Percentiles rank a stretch among this genome's conserved stretches.
phyloP scores from a whole-genome alignment of 2,329 filamentous ascomycete genomes.

The Trichoderma endophyticum region DNA sequence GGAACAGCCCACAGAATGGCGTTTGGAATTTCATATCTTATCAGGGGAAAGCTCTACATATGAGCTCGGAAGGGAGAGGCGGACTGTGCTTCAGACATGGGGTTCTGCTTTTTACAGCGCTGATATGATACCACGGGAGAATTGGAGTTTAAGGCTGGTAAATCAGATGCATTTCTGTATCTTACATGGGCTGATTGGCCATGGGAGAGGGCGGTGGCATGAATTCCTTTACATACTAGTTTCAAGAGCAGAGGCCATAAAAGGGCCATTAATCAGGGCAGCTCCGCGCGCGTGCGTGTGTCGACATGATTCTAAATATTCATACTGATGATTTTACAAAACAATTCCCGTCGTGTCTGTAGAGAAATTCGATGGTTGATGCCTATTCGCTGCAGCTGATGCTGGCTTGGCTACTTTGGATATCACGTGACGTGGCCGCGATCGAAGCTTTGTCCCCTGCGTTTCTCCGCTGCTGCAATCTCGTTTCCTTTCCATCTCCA shows the following conservation, averaged over 20 bases:
- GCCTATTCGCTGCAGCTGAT: background rate
- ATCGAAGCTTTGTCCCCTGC: conserved; percentile 24
- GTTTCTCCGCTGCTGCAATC: conserved; percentile 12
- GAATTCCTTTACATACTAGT: background rate
- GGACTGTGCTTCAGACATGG: conserved; percentile 6
- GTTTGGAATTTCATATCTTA: conserved; percentile 18
- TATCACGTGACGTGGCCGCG: conserved; percentile 29
- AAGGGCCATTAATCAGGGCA: background rate
- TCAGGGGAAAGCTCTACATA: background rate
- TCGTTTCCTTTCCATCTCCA: conserved; percentile 20
- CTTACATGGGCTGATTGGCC: conserved; percentile 1
- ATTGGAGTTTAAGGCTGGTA: conserved; percentile 31
- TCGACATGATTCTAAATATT: background rate
- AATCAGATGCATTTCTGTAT: conserved; percentile 20
- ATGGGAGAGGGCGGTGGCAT: background rate
- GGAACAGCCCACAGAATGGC: conserved; percentile 12
- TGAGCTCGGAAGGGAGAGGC: background rate
- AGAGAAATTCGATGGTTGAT: background rate
- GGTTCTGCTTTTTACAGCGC: conserved; percentile 21
- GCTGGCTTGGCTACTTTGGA: conserved; percentile 21
- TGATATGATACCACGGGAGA: conserved; percentile 38
- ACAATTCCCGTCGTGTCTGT: background rate
- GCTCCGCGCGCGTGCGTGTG: background rate
- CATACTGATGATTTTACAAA: background rate
- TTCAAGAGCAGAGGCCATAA: background rate